These are phyloP conservation scores for Pythium phragmiticola DNA, from an alignment of 352 stramenopile species.

Conservation along the genomic window DNA sequence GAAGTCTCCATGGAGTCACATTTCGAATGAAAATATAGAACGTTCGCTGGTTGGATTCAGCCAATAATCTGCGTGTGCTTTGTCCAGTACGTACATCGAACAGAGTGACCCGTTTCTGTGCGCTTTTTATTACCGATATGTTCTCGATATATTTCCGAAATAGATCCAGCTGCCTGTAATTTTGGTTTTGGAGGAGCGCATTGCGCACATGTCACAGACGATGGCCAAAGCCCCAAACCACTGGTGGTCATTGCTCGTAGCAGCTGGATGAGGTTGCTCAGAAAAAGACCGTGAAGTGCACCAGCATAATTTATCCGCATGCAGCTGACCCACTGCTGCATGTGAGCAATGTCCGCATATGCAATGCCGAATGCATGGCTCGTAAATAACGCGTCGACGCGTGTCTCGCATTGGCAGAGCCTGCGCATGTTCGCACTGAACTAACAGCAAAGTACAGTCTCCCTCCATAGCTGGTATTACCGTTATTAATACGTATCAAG, in stretches of 20 bases:
- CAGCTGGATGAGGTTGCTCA: constrained; percentile 4
- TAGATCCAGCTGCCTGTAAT: constrained; percentile 14
- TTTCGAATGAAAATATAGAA: constrained; percentile 20
- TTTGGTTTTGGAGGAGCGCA: constrained; percentile 15
- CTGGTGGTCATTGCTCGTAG: constrained; percentile 23
- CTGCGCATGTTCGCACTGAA: too few relatives aligned
- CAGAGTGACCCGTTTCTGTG: background rate
- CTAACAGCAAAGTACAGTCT: too few relatives aligned
- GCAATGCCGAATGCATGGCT: background rate
- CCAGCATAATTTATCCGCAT: background rate
- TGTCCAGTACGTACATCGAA: constrained; percentile 9
- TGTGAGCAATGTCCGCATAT: too few relatives aligned
- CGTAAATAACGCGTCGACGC: background rate
- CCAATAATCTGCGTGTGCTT: constrained; percentile 11
- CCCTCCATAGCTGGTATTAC: too few relatives aligned
- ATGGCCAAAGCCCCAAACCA: constrained; percentile 17
- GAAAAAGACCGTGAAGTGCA: constrained; percentile 7
- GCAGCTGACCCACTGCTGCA: background rate
- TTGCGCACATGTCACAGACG: constrained; percentile 20
- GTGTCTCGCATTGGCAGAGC: background rate
- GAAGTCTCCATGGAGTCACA: background rate
- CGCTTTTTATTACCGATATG: constrained; percentile 21
- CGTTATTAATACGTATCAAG: too few relatives aligned
- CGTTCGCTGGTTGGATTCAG: constrained; percentile 4
- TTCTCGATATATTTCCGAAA: constrained; percentile 25